Conservation (phyloP, 805 yeast genomes). For the Debaryomyces maramus region DNA sequence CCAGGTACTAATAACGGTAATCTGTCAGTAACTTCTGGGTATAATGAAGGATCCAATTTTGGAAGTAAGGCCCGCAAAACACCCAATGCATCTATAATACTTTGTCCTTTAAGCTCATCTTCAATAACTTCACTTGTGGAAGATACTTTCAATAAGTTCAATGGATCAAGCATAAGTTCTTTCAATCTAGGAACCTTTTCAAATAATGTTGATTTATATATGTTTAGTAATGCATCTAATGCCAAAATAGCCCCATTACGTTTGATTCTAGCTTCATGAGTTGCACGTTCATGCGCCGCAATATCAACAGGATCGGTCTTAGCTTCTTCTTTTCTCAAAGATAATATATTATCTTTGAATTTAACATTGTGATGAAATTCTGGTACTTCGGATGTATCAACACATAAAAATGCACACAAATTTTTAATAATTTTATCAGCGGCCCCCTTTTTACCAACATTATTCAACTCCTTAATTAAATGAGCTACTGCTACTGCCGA, state of each 20-base stretch:
- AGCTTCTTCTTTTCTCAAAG: slow-evolving; percentile 78
- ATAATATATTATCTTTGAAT: slow-evolving; percentile 57
- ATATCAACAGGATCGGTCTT: slow-evolving; percentile 60
- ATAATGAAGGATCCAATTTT: slow-evolving; percentile 49
- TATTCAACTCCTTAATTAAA: slow-evolving; percentile 60
- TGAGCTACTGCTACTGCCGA: slow-evolving; percentile 69
- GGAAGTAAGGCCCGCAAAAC: slow-evolving; percentile 74
- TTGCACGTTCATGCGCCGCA: slow-evolving; percentile 59
- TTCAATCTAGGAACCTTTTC: slow-evolving; percentile 64
- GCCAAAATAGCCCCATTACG: slow-evolving; percentile 81
- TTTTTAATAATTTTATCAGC: slow-evolving; percentile 89
- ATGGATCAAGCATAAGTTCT: slow-evolving; percentile 64
- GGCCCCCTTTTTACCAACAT: slow-evolving; percentile 62
- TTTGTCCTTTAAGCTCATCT: slow-evolving; percentile 64
- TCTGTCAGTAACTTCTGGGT: slow-evolving; percentile 47
- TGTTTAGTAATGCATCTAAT: slow-evolving; percentile 55
- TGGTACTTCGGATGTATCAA: slow-evolving; percentile 94
- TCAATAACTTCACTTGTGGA: slow-evolving; percentile 29
- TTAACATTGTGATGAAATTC: slow-evolving; percentile 71
- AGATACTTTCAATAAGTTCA: slow-evolving; percentile 38
- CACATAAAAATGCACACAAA: slow-evolving; percentile 89
- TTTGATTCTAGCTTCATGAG: slow-evolving; percentile 74
- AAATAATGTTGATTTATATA: slow-evolving; percentile 58
- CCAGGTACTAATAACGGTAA: slow-evolving; percentile 49
- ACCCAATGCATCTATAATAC: slow-evolving; percentile 83